Evolutionary conservation across 352 stramenopile genomes (phyloP).

Genomic region (Phytophthora fragariae): DNA sequence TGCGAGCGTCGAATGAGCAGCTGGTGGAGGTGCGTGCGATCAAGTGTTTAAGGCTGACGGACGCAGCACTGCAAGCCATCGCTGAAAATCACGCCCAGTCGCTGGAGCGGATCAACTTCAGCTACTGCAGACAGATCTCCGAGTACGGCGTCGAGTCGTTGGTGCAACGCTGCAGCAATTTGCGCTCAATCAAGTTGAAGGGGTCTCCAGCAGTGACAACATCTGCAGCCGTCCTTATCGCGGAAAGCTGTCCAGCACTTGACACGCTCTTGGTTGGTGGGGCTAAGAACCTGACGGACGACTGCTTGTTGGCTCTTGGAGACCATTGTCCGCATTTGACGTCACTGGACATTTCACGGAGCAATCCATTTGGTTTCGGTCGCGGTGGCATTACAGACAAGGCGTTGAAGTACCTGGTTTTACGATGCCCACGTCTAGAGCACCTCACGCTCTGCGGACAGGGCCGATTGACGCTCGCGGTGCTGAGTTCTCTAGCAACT

Average conservation of each 20-base stretch:
- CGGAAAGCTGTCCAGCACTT: constrained; percentile 44
- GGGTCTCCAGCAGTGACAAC: constrained; percentile 65
- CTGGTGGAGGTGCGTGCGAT: constrained; percentile 56
- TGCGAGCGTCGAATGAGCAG: constrained; percentile 43
- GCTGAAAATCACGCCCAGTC: constrained; percentile 41
- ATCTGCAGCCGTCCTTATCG: constrained; percentile 41
- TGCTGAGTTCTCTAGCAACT: constrained; percentile 45
- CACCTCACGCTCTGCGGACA: constrained; percentile 63
- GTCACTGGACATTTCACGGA: constrained; percentile 64
- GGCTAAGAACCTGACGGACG: constrained; percentile 57
- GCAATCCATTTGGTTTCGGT: constrained; percentile 70
- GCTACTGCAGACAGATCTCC: constrained; percentile 65
- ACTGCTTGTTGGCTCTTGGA: constrained; percentile 47
- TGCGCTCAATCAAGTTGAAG: constrained; percentile 62
- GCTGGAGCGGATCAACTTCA: constrained; percentile 62
- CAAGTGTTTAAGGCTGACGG: constrained; percentile 64
- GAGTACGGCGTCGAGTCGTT: constrained; percentile 42
- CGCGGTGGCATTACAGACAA: constrained; percentile 60
- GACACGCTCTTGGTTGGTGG: constrained; percentile 56
- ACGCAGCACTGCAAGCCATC: constrained; percentile 40
- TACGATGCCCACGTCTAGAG: constrained; percentile 51
- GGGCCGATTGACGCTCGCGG: constrained; percentile 51
- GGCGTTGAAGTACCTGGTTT: constrained; percentile 50
- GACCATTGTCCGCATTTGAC: constrained; percentile 48
- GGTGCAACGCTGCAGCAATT: constrained; percentile 31